Evolutionary conservation across 495 filamentous ascomycete genomes (phyloP).

Genomic region (Xylaria flabelliformis): DNA sequence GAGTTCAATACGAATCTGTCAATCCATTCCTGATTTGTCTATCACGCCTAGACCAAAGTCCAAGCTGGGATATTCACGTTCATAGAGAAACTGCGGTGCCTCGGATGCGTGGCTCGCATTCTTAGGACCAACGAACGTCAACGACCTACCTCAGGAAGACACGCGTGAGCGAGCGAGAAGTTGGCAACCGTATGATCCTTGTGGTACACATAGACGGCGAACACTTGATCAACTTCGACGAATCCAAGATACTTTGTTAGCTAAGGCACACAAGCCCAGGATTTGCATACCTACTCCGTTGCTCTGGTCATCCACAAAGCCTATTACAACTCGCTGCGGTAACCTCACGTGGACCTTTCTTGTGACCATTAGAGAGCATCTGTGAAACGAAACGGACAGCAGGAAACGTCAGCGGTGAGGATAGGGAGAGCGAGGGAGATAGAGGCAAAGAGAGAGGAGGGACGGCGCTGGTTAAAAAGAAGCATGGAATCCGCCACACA

Average conservation of each 20-base stretch:
- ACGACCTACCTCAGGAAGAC: background rate
- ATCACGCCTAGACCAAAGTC: constrained; percentile 3
- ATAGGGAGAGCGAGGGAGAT: constrained; percentile 11
- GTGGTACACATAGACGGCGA: constrained; percentile 7
- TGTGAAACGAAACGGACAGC: background rate
- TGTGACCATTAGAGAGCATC: constrained; percentile 16
- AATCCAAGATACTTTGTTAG: constrained; percentile 3
- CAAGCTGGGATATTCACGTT: background rate
- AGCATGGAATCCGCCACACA: constrained; percentile 41
- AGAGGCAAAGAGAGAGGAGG: constrained; percentile 14
- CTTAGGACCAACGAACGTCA: background rate
- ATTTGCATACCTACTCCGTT: background rate
- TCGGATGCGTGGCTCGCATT: background rate
- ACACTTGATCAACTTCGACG: constrained; percentile 10
- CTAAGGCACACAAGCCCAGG: background rate
- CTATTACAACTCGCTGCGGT: constrained; percentile 7
- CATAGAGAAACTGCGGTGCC: background rate
- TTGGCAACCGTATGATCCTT: constrained; percentile 23
- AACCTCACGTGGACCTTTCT: constrained; percentile 14
- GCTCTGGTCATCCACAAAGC: background rate
- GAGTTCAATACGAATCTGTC: constrained; percentile 12
- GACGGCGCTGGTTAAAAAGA: constrained; percentile 23
- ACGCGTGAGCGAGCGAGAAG: constrained; percentile 10
- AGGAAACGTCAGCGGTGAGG: constrained; percentile 15
- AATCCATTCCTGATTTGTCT: constrained; percentile 3